Base-by-base conservation (phyloP, 106 monocot species). In the Ottelia alismoides region DNA sequence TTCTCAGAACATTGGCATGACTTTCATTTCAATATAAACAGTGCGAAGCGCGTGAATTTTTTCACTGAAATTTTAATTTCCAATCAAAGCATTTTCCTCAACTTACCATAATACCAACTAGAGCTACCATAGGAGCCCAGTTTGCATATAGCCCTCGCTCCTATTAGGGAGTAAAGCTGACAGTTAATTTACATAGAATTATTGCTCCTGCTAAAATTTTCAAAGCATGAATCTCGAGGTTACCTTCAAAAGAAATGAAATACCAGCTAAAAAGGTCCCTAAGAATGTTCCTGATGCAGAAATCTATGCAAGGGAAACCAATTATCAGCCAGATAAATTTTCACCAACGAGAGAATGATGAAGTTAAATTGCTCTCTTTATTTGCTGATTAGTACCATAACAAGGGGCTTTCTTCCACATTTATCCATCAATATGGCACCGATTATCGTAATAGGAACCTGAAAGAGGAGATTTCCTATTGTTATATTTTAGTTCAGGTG, bases 251-350 rank as follows among this genome's bases (percentile, higher is more conserved):
- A 62, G 72, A 72, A 92, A 92, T 55, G 92, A 75, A 51, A 69
- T 24, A 3, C 68, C 85, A 20, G 71, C 50, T 10, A 85, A 25
- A 43, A 85, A 76, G 43, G 65, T 69, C n/a, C 92, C 85, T 22
- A 82, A 2, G 47, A 61, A 92, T 62, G 82, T 76, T 31, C 82
- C 92, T 46, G 79, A 23, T 74, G 92, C 78, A 31, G 92, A 92
- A 61, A 79, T 40, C 87, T 87, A 20, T 30, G 27, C 2, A 23
- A 16, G 6, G 1, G 7, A 1, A 30, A 10, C 11, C 4, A 2
- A 20, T 16, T 52, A 28, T 22, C 14, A 25, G 22, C 18, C 25
- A 20, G 12, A 5, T 20, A 44, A 11, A 2, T 20, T 23, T 1
- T 20, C 16, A 62, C 31, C 17, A 30, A 14, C 18, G 16, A 43